Percentiles rank a stretch among this genome's conserved stretches.
These are phyloP conservation scores for Cryomyces minteri DNA, from an alignment of 495 filamentous ascomycete genomes.

Conservation along the genomic window DNA sequence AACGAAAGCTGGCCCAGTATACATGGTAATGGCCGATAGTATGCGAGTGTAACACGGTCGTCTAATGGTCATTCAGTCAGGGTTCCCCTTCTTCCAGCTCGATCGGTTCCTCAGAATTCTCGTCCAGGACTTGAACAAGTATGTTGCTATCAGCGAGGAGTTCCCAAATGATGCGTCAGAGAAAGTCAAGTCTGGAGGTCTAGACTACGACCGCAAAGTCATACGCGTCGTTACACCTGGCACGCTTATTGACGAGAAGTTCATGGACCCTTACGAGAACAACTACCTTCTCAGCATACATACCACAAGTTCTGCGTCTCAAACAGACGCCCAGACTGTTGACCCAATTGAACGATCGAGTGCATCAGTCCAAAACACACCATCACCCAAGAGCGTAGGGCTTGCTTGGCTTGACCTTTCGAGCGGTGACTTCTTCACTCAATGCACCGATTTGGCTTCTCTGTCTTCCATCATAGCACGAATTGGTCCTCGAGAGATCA, in stretches of 20 bases:
- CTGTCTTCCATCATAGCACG: constrained; percentile 63
- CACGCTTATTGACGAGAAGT: constrained; percentile 92
- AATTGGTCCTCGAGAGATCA: constrained; percentile 69
- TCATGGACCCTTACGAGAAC: constrained; percentile 80
- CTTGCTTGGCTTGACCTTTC: constrained; percentile 90
- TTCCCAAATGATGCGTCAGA: constrained; percentile 49
- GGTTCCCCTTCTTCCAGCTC: constrained; percentile 83
- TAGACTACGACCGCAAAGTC: constrained; percentile 69
- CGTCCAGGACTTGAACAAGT: constrained; percentile 73
- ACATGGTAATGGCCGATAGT: constrained; percentile 41
- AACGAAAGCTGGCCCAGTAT: constrained; percentile 51
- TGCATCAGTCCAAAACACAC: constrained; percentile 10
- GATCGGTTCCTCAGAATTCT: constrained; percentile 83
- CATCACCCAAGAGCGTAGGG: constrained; percentile 35
- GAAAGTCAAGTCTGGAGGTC: constrained; percentile 50
- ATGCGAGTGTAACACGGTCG: background rate
- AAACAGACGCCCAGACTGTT: constrained; percentile 5
- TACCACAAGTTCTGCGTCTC: constrained; percentile 13
- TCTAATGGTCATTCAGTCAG: constrained; percentile 33
- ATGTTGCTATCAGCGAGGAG: constrained; percentile 90
- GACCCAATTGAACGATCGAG: constrained; percentile 14
- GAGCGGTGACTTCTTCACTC: constrained; percentile 83
- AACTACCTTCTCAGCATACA: constrained; percentile 78
- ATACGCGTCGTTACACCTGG: constrained; percentile 82
- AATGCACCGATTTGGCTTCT: constrained; percentile 51